Base-by-base conservation (phyloP, 148 eudicot species). In the Euryodendron excelsum region DNA sequence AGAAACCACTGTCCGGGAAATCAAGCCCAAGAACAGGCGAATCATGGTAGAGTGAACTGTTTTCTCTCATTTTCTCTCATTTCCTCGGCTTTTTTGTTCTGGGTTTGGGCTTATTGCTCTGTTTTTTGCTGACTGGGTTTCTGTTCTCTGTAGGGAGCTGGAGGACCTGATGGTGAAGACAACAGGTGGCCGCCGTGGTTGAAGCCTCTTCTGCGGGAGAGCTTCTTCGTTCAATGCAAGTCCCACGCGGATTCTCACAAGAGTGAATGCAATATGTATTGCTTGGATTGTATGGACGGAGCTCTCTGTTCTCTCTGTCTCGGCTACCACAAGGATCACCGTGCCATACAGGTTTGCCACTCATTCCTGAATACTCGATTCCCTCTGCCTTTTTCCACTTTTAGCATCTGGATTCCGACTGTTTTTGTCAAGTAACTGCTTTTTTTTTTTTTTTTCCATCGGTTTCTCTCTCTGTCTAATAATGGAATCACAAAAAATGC, bases 211-310 rank as follows among this genome's bases (percentile, higher is more conserved):
- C 44, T 94, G 34, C 77, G 79, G 0, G 90, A 90, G 50, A 86
- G 75, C 27, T 94, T 92, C 88, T 94, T 94, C 60, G 91, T 81
- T 76, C 95, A 88, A 67, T 92, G 98, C 78, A 83, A 86, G 64
- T 76, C 80, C 23, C 98, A 94, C 25, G 89, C 96, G 0, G 92
- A 90, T 81, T 90, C 95, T 5, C 95, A 92, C 80, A 94, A 92
- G 78, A 91, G 93, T 62, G 98, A 94, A 82, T 94, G 98, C 69
- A 94, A 94, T 79, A 91, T 94, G 98, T 94, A 84, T 75, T 94
- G 98, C 44, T 82, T 94, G 85, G 96, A 92, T 76, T 94, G 98
- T 82, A 84, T 92, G 83, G 74, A 89, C 61, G 94, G 90, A 2
- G 72, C 98, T 55, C 88, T 91, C 14, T 94, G 98, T 65, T 91